These are phyloP conservation scores for Chlorella sorokiniana DNA, from an alignment of 139 green algal species.

Conservation along the genomic window DNA sequence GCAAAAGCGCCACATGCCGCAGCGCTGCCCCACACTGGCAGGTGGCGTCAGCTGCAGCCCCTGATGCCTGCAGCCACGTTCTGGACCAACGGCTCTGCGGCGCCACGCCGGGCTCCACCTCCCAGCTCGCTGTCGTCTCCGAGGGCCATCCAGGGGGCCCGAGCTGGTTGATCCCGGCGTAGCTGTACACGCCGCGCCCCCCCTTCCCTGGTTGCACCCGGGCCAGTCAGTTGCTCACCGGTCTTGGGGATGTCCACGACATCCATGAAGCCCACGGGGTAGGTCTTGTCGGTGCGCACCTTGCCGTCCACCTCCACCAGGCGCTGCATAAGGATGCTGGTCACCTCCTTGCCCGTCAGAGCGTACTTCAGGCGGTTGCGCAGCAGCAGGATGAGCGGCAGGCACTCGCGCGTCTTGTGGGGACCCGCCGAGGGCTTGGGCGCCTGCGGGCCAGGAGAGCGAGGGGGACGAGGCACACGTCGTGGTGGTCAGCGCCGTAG, in stretches of 20 bases:
- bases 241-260: constrained; percentile 98
- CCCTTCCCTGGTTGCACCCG: background rate
- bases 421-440: constrained; percentile 96
- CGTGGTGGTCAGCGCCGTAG: background rate
- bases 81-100: too few relatives aligned
- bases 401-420: constrained; percentile 98
- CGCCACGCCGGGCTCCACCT: too few relatives aligned
- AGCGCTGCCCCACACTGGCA: too few relatives aligned
- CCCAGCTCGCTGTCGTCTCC: too few relatives aligned
- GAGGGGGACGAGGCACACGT: background rate
- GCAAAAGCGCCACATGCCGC: too few relatives aligned
- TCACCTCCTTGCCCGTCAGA: constrained; percentile 96
- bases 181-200: background rate
- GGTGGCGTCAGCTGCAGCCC: too few relatives aligned
- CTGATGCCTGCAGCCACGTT: too few relatives aligned
- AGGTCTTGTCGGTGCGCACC: constrained; percentile 94
- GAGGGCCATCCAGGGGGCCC: too few relatives aligned
- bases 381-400: constrained; percentile 96
- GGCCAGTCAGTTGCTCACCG: constrained; percentile 65
- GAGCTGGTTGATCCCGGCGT: too few relatives aligned
- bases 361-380: constrained; percentile 99
- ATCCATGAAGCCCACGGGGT: constrained; percentile 98
- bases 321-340: constrained; percentile 96
- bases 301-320: constrained; percentile 98
- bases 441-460: constrained; percentile 67